Percentiles rank a stretch among this genome's conserved stretches.
phyloP scores from a whole-genome alignment of 1,284 basidiomycete genomes.

The Chalciporus piperatoides region DNA sequence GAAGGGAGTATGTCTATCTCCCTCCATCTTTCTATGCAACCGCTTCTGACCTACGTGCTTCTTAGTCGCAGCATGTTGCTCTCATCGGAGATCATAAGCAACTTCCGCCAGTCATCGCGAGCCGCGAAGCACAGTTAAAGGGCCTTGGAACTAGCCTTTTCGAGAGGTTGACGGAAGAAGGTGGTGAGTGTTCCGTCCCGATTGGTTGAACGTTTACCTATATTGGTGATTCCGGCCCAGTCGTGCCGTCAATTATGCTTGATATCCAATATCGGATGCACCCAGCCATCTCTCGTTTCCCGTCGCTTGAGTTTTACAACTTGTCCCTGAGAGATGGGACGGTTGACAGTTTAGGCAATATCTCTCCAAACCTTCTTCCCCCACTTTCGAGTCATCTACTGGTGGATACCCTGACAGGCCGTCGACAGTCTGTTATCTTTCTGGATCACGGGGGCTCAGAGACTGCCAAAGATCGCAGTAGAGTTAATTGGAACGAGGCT shows the following conservation, averaged over 20 bases:
- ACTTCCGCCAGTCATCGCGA: conserved; percentile 86
- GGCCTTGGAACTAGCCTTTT: conserved; percentile 84
- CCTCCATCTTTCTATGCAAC: conserved; percentile 2
- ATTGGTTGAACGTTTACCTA: conserved; percentile 15
- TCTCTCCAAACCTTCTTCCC: conserved; percentile 51
- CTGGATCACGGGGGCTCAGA: conserved; percentile 74
- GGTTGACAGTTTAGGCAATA: conserved; percentile 52
- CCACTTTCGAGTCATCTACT: conserved; percentile 55
- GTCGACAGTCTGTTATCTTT: conserved; percentile 64
- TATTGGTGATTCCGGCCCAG: conserved; percentile 35
- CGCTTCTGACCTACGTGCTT: conserved; percentile 20
- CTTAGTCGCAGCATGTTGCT: conserved; percentile 73
- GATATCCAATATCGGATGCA: conserved; percentile 96
- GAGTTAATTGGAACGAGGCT: conserved; percentile 73
- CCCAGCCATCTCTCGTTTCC: conserved; percentile 83
- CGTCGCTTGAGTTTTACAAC: conserved; percentile 81
- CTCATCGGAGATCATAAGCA: conserved; percentile 97
- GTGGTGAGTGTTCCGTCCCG: conserved; percentile 45
- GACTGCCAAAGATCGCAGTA: conserved; percentile 59
- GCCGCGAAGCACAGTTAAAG: conserved; percentile 61
- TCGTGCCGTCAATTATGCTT: conserved; percentile 82
- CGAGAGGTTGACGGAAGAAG: conserved; percentile 80
- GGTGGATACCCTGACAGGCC: conserved; percentile 31
- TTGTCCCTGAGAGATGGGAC: conserved; percentile 70
- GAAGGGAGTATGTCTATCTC: conserved; percentile 68